These are phyloP conservation scores for Saccharomycopsis capsularis DNA, from an alignment of 805 yeast species.

Conservation along the genomic window DNA sequence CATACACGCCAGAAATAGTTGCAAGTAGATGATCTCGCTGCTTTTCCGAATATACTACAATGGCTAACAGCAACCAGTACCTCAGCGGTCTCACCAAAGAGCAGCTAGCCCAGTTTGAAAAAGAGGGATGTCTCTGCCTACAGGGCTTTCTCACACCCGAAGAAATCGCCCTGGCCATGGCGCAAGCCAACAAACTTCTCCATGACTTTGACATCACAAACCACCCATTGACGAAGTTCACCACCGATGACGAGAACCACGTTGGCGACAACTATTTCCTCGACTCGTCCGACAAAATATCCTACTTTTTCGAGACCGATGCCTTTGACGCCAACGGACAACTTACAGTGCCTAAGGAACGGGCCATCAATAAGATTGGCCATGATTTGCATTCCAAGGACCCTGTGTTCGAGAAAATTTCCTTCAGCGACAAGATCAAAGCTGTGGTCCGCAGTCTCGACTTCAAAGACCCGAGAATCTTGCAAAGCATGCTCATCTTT, in stretches of 20 bases:
- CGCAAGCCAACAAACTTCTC: conserved; percentile 40
- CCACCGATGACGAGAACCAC: conserved; percentile 53
- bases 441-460: conserved; percentile 47
- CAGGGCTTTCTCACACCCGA: conserved; percentile 43
- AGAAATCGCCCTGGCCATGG: conserved; percentile 36
- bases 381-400: conserved; percentile 65
- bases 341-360: conserved; percentile 42
- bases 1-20: too few species aligned
- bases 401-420: conserved; percentile 40
- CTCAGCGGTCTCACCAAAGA: conserved; percentile 2
- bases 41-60: too few species aligned
- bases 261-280: conserved; percentile 70
- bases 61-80: neutral
- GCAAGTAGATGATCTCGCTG: too few species aligned
- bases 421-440: conserved; percentile 44
- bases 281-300: conserved; percentile 59
- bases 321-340: conserved; percentile 50
- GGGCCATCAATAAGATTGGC: conserved; percentile 69
- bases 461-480: conserved; percentile 58
- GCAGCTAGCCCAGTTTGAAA: conserved; percentile 44
- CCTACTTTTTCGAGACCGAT: conserved; percentile 64
- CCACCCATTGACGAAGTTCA: conserved; percentile 68
- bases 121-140: conserved; percentile 57
- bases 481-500: conserved; percentile 74
- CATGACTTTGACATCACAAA: conserved; percentile 40